phyloP scores from a whole-genome alignment of 192 early-diverging fungal species.

The Fimicolochytrium jonesii region DNA sequence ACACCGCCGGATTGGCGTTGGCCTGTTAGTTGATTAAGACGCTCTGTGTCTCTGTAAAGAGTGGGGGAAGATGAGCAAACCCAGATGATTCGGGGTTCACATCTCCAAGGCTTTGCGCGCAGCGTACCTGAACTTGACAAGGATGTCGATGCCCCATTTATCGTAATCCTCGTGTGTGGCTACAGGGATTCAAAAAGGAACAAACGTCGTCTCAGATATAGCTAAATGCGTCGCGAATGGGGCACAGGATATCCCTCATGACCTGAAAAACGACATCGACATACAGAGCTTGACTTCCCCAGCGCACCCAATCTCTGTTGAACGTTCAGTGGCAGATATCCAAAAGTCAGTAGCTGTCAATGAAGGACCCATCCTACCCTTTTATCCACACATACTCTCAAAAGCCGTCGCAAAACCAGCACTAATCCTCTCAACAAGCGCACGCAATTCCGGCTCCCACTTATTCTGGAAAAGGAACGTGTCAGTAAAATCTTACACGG shows the following conservation, averaged over 20 bases:
- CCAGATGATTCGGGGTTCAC: too few species aligned
- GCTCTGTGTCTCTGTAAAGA: constrained; percentile 62
- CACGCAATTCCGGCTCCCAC: constrained; percentile 67
- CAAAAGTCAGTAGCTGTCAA: too few species aligned
- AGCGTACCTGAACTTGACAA: constrained; percentile 82
- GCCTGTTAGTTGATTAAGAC: constrained; percentile 75
- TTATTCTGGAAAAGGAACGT: too few species aligned
- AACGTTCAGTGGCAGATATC: too few species aligned
- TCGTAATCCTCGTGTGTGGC: constrained; percentile 71
- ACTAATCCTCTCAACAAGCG: constrained; percentile 62
- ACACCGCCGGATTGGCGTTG: constrained; percentile 93
- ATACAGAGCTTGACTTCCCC: constrained; percentile 65
- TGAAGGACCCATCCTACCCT: too few species aligned
- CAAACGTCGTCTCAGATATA: neutral
- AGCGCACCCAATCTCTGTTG: constrained; percentile 67
- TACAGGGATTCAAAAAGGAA: neutral
- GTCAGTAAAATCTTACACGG: neutral
- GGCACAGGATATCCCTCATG: too few species aligned
- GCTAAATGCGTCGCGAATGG: neutral
- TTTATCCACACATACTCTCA: constrained; percentile 50
- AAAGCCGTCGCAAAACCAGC: constrained; percentile 68
- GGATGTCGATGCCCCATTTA: constrained; percentile 92
- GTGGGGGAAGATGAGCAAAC: too few species aligned
- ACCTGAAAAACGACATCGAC: too few species aligned
- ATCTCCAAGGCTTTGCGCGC: neutral